These are phyloP conservation scores for Escallonia herrerae DNA, from an alignment of 129 eudicot species.

Conservation along the genomic window DNA sequence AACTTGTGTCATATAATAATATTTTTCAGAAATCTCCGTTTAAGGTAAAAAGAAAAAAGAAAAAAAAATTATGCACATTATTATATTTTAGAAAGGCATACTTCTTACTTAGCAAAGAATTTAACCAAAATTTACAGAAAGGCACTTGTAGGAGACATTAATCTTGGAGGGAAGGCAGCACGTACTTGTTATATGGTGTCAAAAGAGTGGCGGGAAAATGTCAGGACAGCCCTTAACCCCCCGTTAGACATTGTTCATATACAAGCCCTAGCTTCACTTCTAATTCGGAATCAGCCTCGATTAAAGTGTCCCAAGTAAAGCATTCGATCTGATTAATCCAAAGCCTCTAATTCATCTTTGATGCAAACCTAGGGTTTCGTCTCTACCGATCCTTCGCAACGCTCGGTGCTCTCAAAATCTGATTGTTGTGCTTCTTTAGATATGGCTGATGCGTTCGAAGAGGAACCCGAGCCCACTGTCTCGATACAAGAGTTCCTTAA, in stretches of 20 bases:
- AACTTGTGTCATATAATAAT: too few species aligned
- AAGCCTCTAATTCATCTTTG: neutral
- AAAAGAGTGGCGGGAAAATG: conserved; percentile 62
- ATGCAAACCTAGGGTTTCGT: conserved; percentile 18
- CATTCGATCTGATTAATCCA: conserved; percentile 8
- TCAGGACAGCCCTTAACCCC: conserved; percentile 9
- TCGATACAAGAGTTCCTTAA: conserved; percentile 67
- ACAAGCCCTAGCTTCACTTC: conserved; percentile 23
- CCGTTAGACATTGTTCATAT: neutral
- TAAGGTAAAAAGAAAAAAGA: too few species aligned
- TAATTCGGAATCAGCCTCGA: conserved; percentile 11
- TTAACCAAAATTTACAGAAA: too few species aligned
- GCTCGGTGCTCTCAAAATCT: too few species aligned
- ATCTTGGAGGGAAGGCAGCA: too few species aligned
- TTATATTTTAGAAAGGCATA: too few species aligned
- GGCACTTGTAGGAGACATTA: too few species aligned
- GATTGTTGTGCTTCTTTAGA: neutral
- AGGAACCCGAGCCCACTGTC: conserved; percentile 60
- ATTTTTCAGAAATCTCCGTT: too few species aligned
- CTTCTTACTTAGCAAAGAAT: too few species aligned
- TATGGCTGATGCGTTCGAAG: conserved; percentile 79
- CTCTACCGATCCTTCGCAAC: neutral
- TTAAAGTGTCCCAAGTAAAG: conserved; percentile 5
- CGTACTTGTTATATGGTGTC: too few species aligned
- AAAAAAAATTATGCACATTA: too few species aligned